Evolutionary conservation across 768 basidiomycete genomes (phyloP), one percentile per base, ranked within the genome.

Genomic region (Agrocybe chaxingu): DNA sequence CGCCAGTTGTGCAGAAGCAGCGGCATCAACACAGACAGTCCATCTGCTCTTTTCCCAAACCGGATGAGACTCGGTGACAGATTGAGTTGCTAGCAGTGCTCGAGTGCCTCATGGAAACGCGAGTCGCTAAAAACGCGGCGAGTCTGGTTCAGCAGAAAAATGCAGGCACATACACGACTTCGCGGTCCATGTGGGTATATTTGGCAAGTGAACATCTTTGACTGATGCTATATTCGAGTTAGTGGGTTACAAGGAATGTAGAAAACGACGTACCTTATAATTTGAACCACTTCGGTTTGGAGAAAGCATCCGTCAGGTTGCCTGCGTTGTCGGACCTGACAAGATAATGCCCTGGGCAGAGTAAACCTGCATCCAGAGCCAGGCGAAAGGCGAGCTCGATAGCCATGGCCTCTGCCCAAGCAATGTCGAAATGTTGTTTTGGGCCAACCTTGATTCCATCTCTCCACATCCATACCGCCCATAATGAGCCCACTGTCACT

Each of bases 81-180:
- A 64, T 89, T 92, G 52, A 94, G 77, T 57, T 93, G 86, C 56
- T 78, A 72, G 85, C 87, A 90, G 60, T 89, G 82, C 24, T 81
- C 73, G 31, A 95, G 71, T 3, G 87, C 78, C 56, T 80, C 75
- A 47, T 85, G 82, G 59, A 95, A 93, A 62, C 90, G 85, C 0
- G 87, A 90, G 50, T 84, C 82, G 60, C 87, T 91, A 48, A 2
- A 56, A 32, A 12, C 8, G 30, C 8, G 47, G 11, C 48, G 24
- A 51, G 16, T 30, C 40, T 33, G 19, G 34, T 49, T 34, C 47
- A n/a, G 33, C 30, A 18, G 18, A 11, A 51, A 40, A 5, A 38
- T 37, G 51, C 12, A 11, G 6, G 36, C 48, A 74, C 71, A 35
- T 52, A 77, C 87, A 19, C 70, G 46, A 89, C 75, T 35, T 87